These are phyloP conservation scores for Daucus carota DNA, from an alignment of 129 eudicot genomes.

Conservation along the genomic window DH1_v3.0 NC_030386.2:33950501-33951000, in stretches of 20 bases:
- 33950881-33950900: background rate
- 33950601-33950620: background rate
- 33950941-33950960: constrained; percentile 87
- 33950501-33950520: background rate
- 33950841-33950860: constrained; percentile 90
- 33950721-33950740: constrained; percentile 95
- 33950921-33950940: constrained; percentile 32
- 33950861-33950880: background rate
- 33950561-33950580: background rate
- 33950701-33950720: constrained; percentile 96
- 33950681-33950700: constrained; percentile 94
- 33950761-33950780: constrained; percentile 93
- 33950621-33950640: background rate
- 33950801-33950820: constrained; percentile 93
- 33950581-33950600: background rate
- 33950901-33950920: constrained; percentile 9
- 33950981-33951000: constrained; percentile 83
- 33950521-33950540: background rate
- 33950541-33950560: background rate
- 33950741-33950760: constrained; percentile 93
- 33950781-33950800: constrained; percentile 98
- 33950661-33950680: constrained; percentile 30
- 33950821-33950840: constrained; percentile 95
- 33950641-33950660: background rate
- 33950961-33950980: constrained; percentile 91